Percentiles rank a stretch among this genome's conserved stretches.
Conservation (phyloP, 768 basidiomycete species). For the Omphalotus guepiniiformis region DNA sequence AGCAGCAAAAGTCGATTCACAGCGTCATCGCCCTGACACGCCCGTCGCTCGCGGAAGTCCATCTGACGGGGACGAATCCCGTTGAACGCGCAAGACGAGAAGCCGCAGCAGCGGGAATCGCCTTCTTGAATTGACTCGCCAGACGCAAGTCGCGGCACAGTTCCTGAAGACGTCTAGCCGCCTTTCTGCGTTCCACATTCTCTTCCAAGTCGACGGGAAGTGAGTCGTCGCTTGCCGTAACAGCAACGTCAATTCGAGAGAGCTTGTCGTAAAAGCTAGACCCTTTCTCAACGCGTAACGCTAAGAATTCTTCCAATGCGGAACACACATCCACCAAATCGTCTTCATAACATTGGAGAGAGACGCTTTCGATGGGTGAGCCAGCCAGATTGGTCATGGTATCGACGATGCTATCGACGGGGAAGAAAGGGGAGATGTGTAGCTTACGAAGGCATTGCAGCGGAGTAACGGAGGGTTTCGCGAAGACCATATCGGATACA, state of each 20-base stretch:
- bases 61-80: neutral
- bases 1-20: neutral
- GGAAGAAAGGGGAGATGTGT: slow-evolving; percentile 60
- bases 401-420: slow-evolving; percentile 54
- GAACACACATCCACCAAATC: slow-evolving; percentile 59
- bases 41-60: slow-evolving; percentile 2
- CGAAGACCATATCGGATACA: slow-evolving; percentile 38
- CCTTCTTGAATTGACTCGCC: slow-evolving; percentile 21
- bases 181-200: slow-evolving; percentile 31
- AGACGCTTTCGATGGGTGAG: slow-evolving; percentile 54
- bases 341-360: slow-evolving; percentile 57
- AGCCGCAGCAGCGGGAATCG: neutral
- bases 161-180: slow-evolving; percentile 42
- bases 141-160: slow-evolving; percentile 47
- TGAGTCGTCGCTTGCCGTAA: slow-evolving; percentile 31
- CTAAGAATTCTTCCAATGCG: slow-evolving; percentile 54
- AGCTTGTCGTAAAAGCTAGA: slow-evolving; percentile 48
- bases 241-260: slow-evolving; percentile 43
- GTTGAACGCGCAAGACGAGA: slow-evolving; percentile 5
- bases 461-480: slow-evolving; percentile 40
- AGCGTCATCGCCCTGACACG: slow-evolving; percentile 10
- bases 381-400: slow-evolving; percentile 55
- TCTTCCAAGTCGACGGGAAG: slow-evolving; percentile 30
- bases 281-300: slow-evolving; percentile 44
- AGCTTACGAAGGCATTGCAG: slow-evolving; percentile 49